Base-by-base conservation (phyloP, 371 early-diverging fungal species). In the Umbelopsis sp. region DNA sequence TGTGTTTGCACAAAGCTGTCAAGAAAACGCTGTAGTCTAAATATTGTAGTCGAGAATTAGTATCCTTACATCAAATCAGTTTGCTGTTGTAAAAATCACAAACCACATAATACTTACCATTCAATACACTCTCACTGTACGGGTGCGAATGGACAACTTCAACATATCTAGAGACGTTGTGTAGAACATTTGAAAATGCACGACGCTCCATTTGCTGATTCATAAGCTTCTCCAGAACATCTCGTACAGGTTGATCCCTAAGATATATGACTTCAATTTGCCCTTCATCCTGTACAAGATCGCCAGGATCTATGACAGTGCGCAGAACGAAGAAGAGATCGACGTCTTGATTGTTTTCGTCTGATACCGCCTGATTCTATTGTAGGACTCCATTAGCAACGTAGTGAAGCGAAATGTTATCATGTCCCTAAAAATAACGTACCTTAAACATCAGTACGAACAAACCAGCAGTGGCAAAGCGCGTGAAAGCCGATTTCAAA, bases 381-480 rank as follows among this genome's bases (percentile, higher is more conserved):
- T 14, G 8, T 3, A 29, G 29, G 4, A 3, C 63, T 14, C 35
- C 18, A 41, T 44, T 44, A 66, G 14, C 10, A 44, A 63, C 11
- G 32, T 6, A 41, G 2, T n/a, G 35, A 7, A 37, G 12, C 6
- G 35, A 22, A 22, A 41, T 41, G 24, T 14, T 68, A 38, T 24
- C 37, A 45, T n/a, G 22, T 20, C n/a, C 46, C 16, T 44, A 22
- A 22, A 45, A 7, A 24, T 32, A 20, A 25, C 62, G 35, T 72
- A 83, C 83, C 77, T 88, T 88, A 62, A 88, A 88, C 67, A 88
- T 80, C 14, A 88, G 73, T 3, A 88, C 83, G 74, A 88, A 88
- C 38, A 88, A 74, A 24, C 89, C 89, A 35, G 84, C 87, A 25
- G 83, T 83, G 52, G 87, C 84, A 72, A 88, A 88, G 9, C 84